Evolutionary conservation across 75 land plant species (phyloP).

Genomic region (Isoetes taiwanensis): DNA sequence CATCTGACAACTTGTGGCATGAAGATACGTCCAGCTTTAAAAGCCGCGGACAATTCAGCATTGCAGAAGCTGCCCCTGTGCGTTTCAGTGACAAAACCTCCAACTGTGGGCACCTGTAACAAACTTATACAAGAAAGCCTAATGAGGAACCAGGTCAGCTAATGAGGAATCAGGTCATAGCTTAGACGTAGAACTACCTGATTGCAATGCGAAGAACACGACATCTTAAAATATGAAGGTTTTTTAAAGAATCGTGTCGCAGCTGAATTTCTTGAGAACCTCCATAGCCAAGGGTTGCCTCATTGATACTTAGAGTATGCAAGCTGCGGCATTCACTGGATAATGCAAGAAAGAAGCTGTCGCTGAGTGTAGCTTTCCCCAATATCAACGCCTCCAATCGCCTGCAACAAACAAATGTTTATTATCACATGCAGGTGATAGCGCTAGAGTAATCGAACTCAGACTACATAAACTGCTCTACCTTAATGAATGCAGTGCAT

Average conservation of each 20-base stretch:
- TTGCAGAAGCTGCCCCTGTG: constrained; percentile 63
- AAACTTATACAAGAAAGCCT: background rate
- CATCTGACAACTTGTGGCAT: constrained; percentile 95
- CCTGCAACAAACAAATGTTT: constrained; percentile 21
- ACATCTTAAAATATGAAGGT: constrained; percentile 55
- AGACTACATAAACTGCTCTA: constrained; percentile 10
- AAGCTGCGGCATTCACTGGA: constrained; percentile 35
- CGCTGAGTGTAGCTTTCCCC: constrained; percentile 43
- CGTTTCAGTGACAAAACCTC: constrained; percentile 63
- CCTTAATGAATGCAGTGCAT: constrained; percentile 53
- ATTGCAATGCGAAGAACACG: constrained; percentile 71
- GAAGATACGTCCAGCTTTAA: constrained; percentile 54
- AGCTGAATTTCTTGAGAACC: constrained; percentile 64
- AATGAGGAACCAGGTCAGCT: background rate
- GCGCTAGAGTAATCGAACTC: background rate
- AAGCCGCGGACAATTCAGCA: constrained; percentile 55
- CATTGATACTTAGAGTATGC: constrained; percentile 42
- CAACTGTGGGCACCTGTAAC: constrained; percentile 68
- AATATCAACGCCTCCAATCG: constrained; percentile 44
- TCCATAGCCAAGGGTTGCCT: constrained; percentile 46
- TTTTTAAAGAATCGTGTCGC: constrained; percentile 40
- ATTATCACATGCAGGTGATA: background rate
- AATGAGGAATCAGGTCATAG: background rate
- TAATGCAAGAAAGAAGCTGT: constrained; percentile 50
- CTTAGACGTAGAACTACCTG: constrained; percentile 28